Percentiles rank a stretch among this genome's conserved stretches.
Conservation (phyloP, 1,284 basidiomycete species). For the Rhizoctonia solani region DNA sequence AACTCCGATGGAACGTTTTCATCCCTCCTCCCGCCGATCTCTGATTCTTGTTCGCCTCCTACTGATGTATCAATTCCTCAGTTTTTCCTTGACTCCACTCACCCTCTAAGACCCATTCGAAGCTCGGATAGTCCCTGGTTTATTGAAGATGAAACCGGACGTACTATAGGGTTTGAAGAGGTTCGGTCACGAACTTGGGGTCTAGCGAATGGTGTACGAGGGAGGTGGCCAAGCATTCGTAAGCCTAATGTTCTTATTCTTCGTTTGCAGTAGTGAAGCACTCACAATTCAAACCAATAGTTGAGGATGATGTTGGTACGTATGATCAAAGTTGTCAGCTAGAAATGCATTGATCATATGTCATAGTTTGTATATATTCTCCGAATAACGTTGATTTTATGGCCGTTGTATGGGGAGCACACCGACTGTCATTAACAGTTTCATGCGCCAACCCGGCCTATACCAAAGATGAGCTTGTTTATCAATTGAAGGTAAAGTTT, state of each 20-base stretch:
- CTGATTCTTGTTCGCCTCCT: slow-evolving; percentile 54
- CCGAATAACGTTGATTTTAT: slow-evolving; percentile 62
- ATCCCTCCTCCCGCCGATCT: slow-evolving; percentile 7
- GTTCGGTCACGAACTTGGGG: slow-evolving; percentile 57
- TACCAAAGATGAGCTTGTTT: slow-evolving; percentile 61
- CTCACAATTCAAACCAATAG: slow-evolving; percentile 39
- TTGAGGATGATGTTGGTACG: slow-evolving; percentile 57
- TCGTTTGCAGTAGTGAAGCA: neutral
- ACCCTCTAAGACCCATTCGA: slow-evolving; percentile 55
- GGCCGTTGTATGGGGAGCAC: slow-evolving; percentile 71
- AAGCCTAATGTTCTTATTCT: slow-evolving; percentile 34
- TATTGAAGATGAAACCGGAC: slow-evolving; percentile 65
- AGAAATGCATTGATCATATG: neutral
- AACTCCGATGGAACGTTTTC: slow-evolving; percentile 30
- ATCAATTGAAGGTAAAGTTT: slow-evolving; percentile 16
- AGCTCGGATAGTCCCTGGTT: slow-evolving; percentile 55
- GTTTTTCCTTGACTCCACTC: slow-evolving; percentile 65
- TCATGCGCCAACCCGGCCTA: slow-evolving; percentile 68
- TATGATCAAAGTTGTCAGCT: slow-evolving; percentile 31
- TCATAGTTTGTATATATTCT: slow-evolving; percentile 20
- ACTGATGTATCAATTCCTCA: slow-evolving; percentile 73
- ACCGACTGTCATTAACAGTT: slow-evolving; percentile 51
- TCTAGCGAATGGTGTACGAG: slow-evolving; percentile 63
- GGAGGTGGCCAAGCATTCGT: slow-evolving; percentile 54
- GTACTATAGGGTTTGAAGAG: slow-evolving; percentile 46